phyloP scores from a whole-genome alignment of 305 asterid species.

The Fraxinus latifolia region DNA sequence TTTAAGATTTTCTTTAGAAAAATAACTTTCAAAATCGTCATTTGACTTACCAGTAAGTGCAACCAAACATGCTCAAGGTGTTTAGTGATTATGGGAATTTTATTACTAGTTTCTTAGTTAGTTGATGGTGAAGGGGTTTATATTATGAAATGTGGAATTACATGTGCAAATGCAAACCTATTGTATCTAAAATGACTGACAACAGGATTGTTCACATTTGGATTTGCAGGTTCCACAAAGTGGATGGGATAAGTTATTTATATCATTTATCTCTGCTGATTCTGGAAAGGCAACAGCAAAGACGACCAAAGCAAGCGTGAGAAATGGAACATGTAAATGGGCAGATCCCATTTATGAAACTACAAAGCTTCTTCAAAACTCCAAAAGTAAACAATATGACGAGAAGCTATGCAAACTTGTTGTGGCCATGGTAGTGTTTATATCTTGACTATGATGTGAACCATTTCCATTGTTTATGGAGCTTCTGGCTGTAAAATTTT shows the following conservation, averaged over 20 bases:
- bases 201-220: conserved; percentile 14
- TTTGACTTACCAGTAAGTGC: neutral
- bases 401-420: conserved; percentile 92
- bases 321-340: conserved; percentile 98
- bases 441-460: conserved; percentile 11
- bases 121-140: neutral
- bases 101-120: neutral
- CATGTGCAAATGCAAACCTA: neutral
- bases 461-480: neutral
- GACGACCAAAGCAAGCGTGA: conserved; percentile 88
- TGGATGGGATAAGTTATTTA: conserved; percentile 97
- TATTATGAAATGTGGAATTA: neutral
- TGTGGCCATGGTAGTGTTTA: conserved; percentile 78
- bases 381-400: conserved; percentile 77
- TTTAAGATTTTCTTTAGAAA: neutral
- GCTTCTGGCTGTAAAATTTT: conserved; percentile 5
- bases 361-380: conserved; percentile 89
- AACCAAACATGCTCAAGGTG: neutral
- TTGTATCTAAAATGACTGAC: conserved; percentile 2
- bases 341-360: conserved; percentile 98
- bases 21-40: neutral
- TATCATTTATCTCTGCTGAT: conserved; percentile 77
- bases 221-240: conserved; percentile 77
- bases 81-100: neutral
- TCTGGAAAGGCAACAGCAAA: conserved; percentile 83